phyloP scores from a whole-genome alignment of 352 stramenopile genomes.

The Globisporangium radiosum region DNA sequence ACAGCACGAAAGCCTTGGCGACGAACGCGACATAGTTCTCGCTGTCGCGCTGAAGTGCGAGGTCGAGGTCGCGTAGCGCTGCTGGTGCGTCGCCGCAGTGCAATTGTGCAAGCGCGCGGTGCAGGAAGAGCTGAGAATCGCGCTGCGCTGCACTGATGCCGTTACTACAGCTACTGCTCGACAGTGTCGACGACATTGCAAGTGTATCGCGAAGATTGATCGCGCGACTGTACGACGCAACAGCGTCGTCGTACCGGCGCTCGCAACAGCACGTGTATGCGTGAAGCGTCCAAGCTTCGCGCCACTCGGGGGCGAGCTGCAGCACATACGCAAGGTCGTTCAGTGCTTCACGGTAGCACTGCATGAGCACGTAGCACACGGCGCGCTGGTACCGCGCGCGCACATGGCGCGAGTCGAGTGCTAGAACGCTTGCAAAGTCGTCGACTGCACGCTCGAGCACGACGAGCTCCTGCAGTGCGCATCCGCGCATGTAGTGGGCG shows the following conservation, averaged over 20 bases:
- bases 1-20: constrained; percentile 31
- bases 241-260: constrained; percentile 21
- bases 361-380: constrained; percentile 30
- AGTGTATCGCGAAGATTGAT: constrained; percentile 20
- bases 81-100: constrained; percentile 12
- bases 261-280: constrained; percentile 39
- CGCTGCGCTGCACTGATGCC: constrained; percentile 4
- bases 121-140: constrained; percentile 29
- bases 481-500: constrained; percentile 42
- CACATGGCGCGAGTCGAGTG: constrained; percentile 14
- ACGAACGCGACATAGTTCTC: constrained; percentile 37
- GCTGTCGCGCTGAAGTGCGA: constrained; percentile 32
- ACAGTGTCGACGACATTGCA: too few relatives aligned
- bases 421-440: constrained; percentile 31
- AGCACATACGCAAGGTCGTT: constrained; percentile 23
- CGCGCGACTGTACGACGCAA: constrained; percentile 27
- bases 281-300: constrained; percentile 31
- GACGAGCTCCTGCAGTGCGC: constrained; percentile 42
- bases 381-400: constrained; percentile 30
- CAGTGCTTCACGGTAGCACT: constrained; percentile 24
- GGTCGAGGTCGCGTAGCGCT: constrained; percentile 28
- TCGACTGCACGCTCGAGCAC: constrained; percentile 28
- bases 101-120: constrained; percentile 29
- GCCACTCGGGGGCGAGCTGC: constrained; percentile 26
- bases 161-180: background rate